Conservation (phyloP, 495 filamentous ascomycete genomes). For the Penicillium desertorum region DNA sequence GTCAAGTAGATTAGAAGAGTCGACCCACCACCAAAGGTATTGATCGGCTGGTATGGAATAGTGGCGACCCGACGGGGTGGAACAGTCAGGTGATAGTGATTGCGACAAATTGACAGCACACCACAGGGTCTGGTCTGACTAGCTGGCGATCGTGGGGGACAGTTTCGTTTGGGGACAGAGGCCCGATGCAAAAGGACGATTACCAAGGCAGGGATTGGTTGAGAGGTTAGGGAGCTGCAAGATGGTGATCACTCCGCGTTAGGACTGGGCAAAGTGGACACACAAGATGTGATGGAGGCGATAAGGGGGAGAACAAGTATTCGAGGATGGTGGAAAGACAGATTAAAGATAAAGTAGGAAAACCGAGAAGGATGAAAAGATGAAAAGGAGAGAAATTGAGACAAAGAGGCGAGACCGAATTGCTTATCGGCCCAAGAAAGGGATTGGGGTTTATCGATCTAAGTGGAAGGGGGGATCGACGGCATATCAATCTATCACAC, state of each 20-base stretch:
- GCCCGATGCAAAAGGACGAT: conserved; percentile 14
- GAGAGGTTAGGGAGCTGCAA: conserved; percentile 27
- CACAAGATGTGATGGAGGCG: conserved; percentile 3
- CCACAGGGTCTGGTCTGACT: conserved; percentile 16
- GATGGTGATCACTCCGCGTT: conserved; percentile 24
- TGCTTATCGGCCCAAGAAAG: conserved; percentile 16
- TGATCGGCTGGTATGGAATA: conserved; percentile 19
- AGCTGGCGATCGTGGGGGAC: conserved; percentile 15
- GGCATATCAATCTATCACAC: conserved; percentile 32
- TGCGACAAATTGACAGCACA: conserved; percentile 29
- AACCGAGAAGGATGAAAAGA: conserved; percentile 1
- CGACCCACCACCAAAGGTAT: conserved; percentile 9
- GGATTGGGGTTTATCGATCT: conserved; percentile 36
- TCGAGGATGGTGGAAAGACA: neutral
- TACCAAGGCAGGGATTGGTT: conserved; percentile 16
- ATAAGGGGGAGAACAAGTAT: conserved; percentile 1
- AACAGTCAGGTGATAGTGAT: conserved; percentile 31
- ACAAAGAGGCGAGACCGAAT: conserved; percentile 14
- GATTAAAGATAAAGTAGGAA: conserved; percentile 7
- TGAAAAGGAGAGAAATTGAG: conserved; percentile 12
- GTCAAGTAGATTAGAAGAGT: neutral
- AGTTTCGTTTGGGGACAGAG: conserved; percentile 5
- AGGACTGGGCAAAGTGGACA: conserved; percentile 14
- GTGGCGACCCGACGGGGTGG: conserved; percentile 25
- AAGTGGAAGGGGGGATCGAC: conserved; percentile 32